Evolutionary conservation across 2,329 filamentous ascomycete species (phyloP), one percentile per base, ranked within the genome.

Genomic region (Colletotrichum sp.): DNA sequence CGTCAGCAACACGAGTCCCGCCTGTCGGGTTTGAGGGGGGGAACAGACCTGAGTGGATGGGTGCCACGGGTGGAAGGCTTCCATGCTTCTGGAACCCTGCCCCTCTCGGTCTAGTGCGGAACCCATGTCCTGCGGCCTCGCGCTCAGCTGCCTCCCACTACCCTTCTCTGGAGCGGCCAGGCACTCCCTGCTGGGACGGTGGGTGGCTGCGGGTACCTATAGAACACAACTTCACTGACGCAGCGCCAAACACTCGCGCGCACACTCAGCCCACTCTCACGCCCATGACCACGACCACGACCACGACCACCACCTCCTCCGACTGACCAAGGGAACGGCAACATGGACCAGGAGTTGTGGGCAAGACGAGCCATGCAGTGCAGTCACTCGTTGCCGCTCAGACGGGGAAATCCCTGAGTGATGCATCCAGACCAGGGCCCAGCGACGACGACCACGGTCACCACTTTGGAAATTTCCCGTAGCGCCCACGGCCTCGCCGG

Each of bases 31-130:
- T 19, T 59, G 55, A 28, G 22, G 27, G 25, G 52, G 13, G 25
- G n/a, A 13, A 16, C 12, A 16, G 12, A 25, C 25, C 25, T 25
- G 25, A 7, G 22, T 57, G 52, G 22, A 25, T 13, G n/a, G 52
- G 52, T 57, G 52, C 22, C 16, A n/a, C 36, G 16, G 39, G 16
- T 44, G 39, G 39, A 44, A 44, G 39, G 61, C 28, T 63, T 6
- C 4, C 11, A n/a, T 55, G 65, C 67, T 76, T 76, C 74, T 76
- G 36, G 74, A 76, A 76, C 19, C n/a, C 60, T 76, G 72, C 71
- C 32, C 16, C 11, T 70, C 72, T 27, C 30, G 66, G 66, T 15
- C 25, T 70, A 65, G 74, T n/a, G 63, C 30, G 6, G 22, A 44
- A 32, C 48, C 34, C 19, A n/a, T 44, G 39, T 44, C 39, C 39